These are phyloP conservation scores for Parachaetomium inaequale DNA, from an alignment of 495 filamentous ascomycete species.

Conservation along the genomic window DNA sequence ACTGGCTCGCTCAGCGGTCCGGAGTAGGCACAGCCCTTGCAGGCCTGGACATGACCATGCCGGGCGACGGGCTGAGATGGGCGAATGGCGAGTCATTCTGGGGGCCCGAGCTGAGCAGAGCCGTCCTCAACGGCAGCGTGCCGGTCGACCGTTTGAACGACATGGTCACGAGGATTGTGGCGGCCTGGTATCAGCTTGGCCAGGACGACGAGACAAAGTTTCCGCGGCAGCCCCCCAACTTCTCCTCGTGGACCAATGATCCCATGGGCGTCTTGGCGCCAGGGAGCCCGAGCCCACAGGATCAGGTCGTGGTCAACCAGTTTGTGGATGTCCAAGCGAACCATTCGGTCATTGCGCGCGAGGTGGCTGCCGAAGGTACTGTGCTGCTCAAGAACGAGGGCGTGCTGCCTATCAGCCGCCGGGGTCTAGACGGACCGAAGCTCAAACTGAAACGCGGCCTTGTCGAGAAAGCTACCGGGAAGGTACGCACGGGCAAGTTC, in stretches of 20 bases:
- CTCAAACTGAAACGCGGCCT: conserved; percentile 26
- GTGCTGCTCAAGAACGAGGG: conserved; percentile 79
- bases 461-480: conserved; percentile 20
- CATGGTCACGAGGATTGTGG: conserved; percentile 89
- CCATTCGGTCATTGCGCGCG: conserved; percentile 65
- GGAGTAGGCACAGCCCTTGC: conserved; percentile 77
- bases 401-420: conserved; percentile 59
- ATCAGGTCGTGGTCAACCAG: conserved; percentile 65
- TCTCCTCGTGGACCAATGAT: conserved; percentile 84
- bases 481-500: conserved; percentile 41
- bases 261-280: conserved; percentile 60
- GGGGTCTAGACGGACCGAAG: conserved; percentile 41
- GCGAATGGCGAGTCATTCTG: conserved; percentile 73
- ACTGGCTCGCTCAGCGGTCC: conserved; percentile 87
- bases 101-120: conserved; percentile 71
- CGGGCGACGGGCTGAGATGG: conserved; percentile 81
- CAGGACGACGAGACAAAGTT: conserved; percentile 70
- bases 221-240: conserved; percentile 74
- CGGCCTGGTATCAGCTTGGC: conserved; percentile 85
- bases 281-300: conserved; percentile 54
- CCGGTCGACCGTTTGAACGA: conserved; percentile 83
- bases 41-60: conserved; percentile 94
- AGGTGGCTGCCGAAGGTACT: conserved; percentile 78
- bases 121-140: conserved; percentile 77
- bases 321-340: conserved; percentile 70